Evolutionary conservation across 2,329 filamentous ascomycete species (phyloP).

Genomic region (Penicillium sp.): DNA sequence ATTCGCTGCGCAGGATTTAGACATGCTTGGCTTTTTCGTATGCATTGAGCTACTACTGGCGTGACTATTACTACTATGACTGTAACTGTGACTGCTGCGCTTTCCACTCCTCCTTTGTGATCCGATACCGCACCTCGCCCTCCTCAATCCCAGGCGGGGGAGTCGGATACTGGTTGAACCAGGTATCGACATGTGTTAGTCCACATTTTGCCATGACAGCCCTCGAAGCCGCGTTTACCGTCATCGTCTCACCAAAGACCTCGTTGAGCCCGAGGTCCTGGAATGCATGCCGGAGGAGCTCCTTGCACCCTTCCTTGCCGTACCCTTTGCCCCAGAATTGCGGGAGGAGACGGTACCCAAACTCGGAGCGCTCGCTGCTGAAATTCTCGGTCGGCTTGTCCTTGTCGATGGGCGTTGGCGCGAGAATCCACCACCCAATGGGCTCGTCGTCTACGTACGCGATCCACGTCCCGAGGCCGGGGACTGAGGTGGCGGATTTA

Average conservation of each 20-base stretch:
- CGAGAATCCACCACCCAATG: constrained; percentile 19
- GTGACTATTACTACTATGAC: neutral
- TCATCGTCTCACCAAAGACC: constrained; percentile 23
- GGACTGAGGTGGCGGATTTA: neutral
- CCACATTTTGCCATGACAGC: constrained; percentile 17
- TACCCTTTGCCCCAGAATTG: constrained; percentile 21
- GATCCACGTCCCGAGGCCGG: constrained; percentile 14
- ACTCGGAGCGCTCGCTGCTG: constrained; percentile 15
- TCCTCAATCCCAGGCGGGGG: constrained; percentile 22
- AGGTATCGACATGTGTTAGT: constrained; percentile 18
- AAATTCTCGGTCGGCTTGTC: constrained; percentile 16
- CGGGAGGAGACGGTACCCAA: constrained; percentile 17
- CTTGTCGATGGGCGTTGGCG: neutral
- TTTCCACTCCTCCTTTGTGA: constrained; percentile 22
- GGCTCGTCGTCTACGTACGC: constrained; percentile 11
- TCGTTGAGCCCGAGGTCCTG: constrained; percentile 19
- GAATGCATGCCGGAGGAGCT: constrained; percentile 18
- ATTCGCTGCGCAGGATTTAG: neutral
- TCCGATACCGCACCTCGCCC: constrained; percentile 19
- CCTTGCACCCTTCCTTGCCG: constrained; percentile 19
- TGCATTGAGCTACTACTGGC: neutral
- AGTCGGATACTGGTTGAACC: constrained; percentile 19
- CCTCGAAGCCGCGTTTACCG: constrained; percentile 17
- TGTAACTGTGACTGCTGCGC: neutral
- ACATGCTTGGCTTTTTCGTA: neutral